These are phyloP conservation scores for Phialophora chinensis DNA, from an alignment of 2,329 filamentous ascomycete genomes.

Conservation along the genomic window DNA sequence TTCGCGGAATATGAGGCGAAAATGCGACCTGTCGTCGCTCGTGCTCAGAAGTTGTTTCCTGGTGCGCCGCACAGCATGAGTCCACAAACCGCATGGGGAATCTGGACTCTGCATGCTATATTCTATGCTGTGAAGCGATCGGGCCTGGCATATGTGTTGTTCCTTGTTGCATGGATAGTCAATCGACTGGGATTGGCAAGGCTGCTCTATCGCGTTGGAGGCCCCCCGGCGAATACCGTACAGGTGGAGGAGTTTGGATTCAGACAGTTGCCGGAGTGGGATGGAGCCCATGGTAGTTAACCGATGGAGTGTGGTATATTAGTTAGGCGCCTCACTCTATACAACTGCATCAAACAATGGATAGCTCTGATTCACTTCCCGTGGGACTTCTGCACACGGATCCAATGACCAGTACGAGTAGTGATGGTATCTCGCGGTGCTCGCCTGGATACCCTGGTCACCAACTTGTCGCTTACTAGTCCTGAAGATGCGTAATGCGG, in stretches of 20 bases:
- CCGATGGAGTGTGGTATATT: background rate
- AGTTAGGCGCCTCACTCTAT: background rate
- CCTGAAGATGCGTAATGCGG: background rate
- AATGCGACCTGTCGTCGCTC: constrained; percentile 40
- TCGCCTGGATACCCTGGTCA: too few relatives aligned
- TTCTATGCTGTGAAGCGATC: constrained; percentile 16
- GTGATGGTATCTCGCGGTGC: too few relatives aligned
- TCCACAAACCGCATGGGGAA: constrained; percentile 38
- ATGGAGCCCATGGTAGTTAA: background rate
- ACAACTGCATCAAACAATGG: background rate
- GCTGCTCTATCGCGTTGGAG: constrained; percentile 19
- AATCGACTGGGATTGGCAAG: background rate
- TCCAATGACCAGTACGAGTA: too few relatives aligned
- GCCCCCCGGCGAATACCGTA: constrained; percentile 39
- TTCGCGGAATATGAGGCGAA: constrained; percentile 39
- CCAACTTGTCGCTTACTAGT: background rate
- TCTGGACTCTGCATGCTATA: constrained; percentile 30
- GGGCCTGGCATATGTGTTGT: constrained; percentile 29
- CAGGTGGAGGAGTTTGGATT: constrained; percentile 42
- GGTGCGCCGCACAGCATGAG: constrained; percentile 30
- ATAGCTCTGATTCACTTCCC: background rate
- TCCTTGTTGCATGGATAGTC: constrained; percentile 18
- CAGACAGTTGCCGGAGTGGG: constrained; percentile 28
- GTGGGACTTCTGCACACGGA: background rate
- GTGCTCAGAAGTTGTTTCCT: constrained; percentile 41